Base-by-base conservation (phyloP, 75 land plant genomes). In the Picea sitchensis region DNA sequence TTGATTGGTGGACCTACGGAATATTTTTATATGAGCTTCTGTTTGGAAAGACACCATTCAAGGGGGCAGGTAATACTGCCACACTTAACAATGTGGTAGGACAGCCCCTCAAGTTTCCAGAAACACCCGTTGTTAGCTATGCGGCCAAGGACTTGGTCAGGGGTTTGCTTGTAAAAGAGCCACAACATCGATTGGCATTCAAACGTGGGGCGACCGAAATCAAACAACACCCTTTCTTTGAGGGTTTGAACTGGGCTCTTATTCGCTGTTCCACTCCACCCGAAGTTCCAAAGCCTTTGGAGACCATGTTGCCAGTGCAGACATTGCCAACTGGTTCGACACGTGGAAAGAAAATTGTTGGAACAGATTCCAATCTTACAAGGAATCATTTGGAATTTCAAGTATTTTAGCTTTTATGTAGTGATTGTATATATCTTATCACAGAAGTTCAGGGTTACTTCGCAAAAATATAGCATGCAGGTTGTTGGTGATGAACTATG, bases 1-100 rank as follows among this genome's bases (percentile, higher is more conserved):
- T 95, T 14, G 98, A 95, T 58, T 95, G 98, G 98, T 95, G 98
- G 98, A 95, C 95, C 4, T 89, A 89, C 58, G 98, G 98, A 12
- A 89, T 95, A 44, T 93, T 95, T 68, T 76, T 95, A 56, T 95
- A 91, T 74, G 98, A 95, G 82, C 86, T 95, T 56, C 81, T 95
- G 4, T 89, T 84, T 76, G 98, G 98, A 2, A 91, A 80, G 82
- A 95, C 98, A 0, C 98, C 98, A 23, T 95, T 95, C 84, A 95
- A 93, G 68, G 98, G 98, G 0, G 78, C 84, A 34, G 90, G 85
- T 61, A 93, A 95, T 73, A 89, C 92, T n/a, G 98, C 92, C n/a
- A 95, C 98, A 54, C 82, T 95, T 56, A 78, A 89, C 60, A 95
- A 93, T 80, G 95, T 91, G 81, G 90, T 93, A 56, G 90, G 96